Percentiles rank a stretch among this genome's conserved stretches.
Evolutionary conservation across 768 basidiomycete species (phyloP).

Genomic region (Russula ochroleuca): DNA sequence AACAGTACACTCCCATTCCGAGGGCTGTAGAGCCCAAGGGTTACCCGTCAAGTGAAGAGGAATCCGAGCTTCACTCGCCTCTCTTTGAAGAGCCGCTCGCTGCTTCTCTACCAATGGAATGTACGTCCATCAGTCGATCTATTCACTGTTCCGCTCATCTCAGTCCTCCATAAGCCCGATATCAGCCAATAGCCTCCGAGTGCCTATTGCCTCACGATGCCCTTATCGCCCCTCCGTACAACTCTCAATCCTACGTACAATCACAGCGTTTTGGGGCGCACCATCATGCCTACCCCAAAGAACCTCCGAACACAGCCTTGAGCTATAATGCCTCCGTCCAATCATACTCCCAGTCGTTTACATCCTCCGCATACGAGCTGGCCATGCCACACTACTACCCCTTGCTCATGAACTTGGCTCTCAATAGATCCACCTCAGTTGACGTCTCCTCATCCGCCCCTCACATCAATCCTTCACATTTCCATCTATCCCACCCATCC

Average conservation of each 20-base stretch:
- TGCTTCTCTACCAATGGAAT: slow-evolving; percentile 31
- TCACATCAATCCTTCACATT: slow-evolving; percentile 24
- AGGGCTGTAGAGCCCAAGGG: slow-evolving; percentile 52
- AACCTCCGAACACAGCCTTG: slow-evolving; percentile 25
- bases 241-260: slow-evolving; percentile 22
- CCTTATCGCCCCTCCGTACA: slow-evolving; percentile 26
- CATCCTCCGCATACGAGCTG: slow-evolving; percentile 26
- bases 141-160: slow-evolving; percentile 18
- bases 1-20: slow-evolving; percentile 56
- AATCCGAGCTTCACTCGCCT: slow-evolving; percentile 72
- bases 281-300: slow-evolving; percentile 22
- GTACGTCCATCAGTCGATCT: slow-evolving; percentile 34
- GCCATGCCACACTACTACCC: slow-evolving; percentile 20
- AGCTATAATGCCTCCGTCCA: slow-evolving; percentile 21
- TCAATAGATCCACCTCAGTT: slow-evolving; percentile 15
- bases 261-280: slow-evolving; percentile 23
- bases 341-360: slow-evolving; percentile 25
- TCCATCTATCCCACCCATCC: slow-evolving; percentile 15
- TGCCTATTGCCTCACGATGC: slow-evolving; percentile 20
- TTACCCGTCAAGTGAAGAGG: slow-evolving; percentile 68
- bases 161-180: slow-evolving; percentile 59
- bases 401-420: slow-evolving; percentile 21
- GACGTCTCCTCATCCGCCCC: slow-evolving; percentile 9
- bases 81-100: slow-evolving; percentile 54
- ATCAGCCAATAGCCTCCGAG: slow-evolving; percentile 36